A percentile compares a stretch with the other conserved stretches of the same genome.
These are phyloP conservation scores for Fusarium papillatum DNA, from an alignment of 2,329 filamentous ascomycete genomes.

Conservation along the genomic window DNA sequence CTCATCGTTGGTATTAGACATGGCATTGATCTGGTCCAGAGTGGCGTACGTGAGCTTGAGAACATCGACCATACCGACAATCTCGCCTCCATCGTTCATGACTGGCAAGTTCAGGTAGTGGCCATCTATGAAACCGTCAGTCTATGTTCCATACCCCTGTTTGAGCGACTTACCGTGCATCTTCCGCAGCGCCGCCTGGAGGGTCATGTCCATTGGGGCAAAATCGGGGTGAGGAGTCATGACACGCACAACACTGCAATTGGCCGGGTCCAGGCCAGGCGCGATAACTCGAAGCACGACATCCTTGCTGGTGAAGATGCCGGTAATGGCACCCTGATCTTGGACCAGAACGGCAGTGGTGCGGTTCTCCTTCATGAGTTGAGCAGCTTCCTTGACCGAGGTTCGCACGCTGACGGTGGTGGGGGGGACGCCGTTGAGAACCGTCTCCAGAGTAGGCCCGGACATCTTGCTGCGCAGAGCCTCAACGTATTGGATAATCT, in stretches of 20 bases:
- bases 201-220: constrained; percentile 98
- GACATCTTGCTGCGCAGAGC: constrained; percentile 97
- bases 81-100: constrained; percentile 97
- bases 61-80: constrained; percentile 99
- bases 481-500: constrained; percentile 99
- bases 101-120: constrained; percentile 98
- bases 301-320: constrained; percentile 99
- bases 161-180: constrained; percentile 85
- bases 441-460: constrained; percentile 94
- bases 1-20: constrained; percentile 89
- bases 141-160: neutral
- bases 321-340: constrained; percentile 96
- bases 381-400: constrained; percentile 94
- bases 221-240: constrained; percentile 99
- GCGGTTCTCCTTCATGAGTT: constrained; percentile 98
- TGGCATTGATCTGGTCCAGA: constrained; percentile 97
- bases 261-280: constrained; percentile 92
- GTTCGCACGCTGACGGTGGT: constrained; percentile 96
- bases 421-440: constrained; percentile 91
- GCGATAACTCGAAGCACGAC: constrained; percentile 98
- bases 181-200: constrained; percentile 96
- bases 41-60: constrained; percentile 98
- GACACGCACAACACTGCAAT: constrained; percentile 97
- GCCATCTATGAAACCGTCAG: constrained; percentile 74
- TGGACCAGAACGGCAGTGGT: constrained; percentile 97